Base-by-base conservation (phyloP, 73 alveolate species). In the Paramecium primaurelia region DNA sequence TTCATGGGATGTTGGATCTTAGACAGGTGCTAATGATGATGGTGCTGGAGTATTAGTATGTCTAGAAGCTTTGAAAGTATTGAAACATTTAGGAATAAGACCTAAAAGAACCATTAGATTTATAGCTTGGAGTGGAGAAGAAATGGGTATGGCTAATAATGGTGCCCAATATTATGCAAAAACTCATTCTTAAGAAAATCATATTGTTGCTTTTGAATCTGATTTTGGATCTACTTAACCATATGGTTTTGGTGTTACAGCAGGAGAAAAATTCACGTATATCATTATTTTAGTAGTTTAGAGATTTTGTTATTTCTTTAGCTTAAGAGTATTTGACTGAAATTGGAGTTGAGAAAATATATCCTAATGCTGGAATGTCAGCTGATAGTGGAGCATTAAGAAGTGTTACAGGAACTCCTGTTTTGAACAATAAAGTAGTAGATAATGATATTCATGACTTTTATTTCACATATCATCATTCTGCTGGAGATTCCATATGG, bases 61-160 rank as follows among this genome's bases (percentile, higher is more conserved):
- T 89, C 37, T 59, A 26, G 94, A 89, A 28, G 94, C 86, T 42
- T 59, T 89, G 16, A 89, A 64, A 89, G 5, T 89, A 0, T 51
- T 44, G 14, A 60, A 59, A 32, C 49, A 89, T 58, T 34, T 60
- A 2, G 93, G 93, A 6, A 51, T 92, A 4, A 83, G 60, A 36
- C 87, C 95, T 58, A 80, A 80, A 30, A 92, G 95, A 92, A 92
- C 95, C 14, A 51, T 92, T 8, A 84, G 95, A 51, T 92, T 77
- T 38, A 92, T 92, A 8, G 95, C 95, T 14, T 92, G 95, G 95
- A 92, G 95, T 83, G 95, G 95, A 47, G 95, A 92, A 36, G 95
- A 92, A 64, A 75, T 75, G 92, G 95, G 95, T 25, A 45, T 84
- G 64, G 9, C 84, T 34, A 6, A 34, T 51, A 59, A 86, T 83